phyloP scores from a whole-genome alignment of 805 yeast species.

The Saccharomycodes ludwigii region DNA sequence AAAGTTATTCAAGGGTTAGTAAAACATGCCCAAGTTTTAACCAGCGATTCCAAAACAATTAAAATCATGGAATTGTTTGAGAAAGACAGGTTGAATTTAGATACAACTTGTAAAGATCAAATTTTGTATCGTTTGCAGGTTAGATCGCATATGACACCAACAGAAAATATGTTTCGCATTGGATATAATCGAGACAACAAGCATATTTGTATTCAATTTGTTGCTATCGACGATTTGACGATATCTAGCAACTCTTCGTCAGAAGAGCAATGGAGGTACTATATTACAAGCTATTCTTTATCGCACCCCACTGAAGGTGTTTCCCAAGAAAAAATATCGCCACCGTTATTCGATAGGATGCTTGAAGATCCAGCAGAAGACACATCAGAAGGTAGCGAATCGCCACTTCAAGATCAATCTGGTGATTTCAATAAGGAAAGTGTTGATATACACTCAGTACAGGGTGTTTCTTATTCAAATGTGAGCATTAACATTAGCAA shows the following conservation, averaged over 20 bases:
- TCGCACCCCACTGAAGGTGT: constrained; percentile 97
- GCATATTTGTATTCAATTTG: constrained; percentile 61
- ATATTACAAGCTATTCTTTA: constrained; percentile 83
- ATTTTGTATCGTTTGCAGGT: constrained; percentile 83
- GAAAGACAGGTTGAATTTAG: constrained; percentile 50
- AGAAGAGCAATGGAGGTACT: constrained; percentile 85
- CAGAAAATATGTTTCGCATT: constrained; percentile 88
- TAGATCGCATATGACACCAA: constrained; percentile 65
- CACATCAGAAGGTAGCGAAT: too few species aligned
- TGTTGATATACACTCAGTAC: constrained; percentile 21
- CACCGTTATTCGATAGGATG: constrained; percentile 65
- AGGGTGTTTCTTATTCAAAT: constrained; percentile 56
- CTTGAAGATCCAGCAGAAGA: constrained; percentile 43
- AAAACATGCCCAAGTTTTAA: constrained; percentile 77
- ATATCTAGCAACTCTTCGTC: constrained; percentile 55
- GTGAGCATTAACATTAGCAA: constrained; percentile 69
- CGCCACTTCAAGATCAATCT: constrained; percentile 15
- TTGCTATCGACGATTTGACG: constrained; percentile 82
- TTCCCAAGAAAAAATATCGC: constrained; percentile 55
- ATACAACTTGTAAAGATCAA: constrained; percentile 75
- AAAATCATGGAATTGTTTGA: constrained; percentile 77
- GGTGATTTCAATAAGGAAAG: constrained; percentile 9
- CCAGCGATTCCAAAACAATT: constrained; percentile 67
- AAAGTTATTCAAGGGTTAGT: constrained; percentile 75
- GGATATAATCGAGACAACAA: constrained; percentile 44